Percentiles rank a stretch among this genome's conserved stretches.
phyloP scores from a whole-genome alignment of 108 stramenopile species.

The Nannochloropsis gaditana region DNA sequence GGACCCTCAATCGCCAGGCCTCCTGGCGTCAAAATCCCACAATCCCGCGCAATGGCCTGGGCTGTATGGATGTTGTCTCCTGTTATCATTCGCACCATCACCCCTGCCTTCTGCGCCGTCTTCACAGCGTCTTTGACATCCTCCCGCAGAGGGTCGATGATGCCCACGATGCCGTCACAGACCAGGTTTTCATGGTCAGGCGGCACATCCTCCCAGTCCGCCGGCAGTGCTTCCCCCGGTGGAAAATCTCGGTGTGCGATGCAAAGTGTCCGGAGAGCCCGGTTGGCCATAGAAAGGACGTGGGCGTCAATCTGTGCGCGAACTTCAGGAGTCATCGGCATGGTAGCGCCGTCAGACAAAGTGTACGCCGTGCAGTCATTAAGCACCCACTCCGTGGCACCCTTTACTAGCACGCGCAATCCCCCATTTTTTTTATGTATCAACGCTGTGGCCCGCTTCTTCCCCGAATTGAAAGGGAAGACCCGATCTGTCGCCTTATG shows the following conservation, averaged over 20 bases:
- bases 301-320: conserved; percentile 32
- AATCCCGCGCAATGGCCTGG: conserved; percentile 77
- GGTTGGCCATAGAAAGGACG: conserved; percentile 31
- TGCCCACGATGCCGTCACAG: conserved; percentile 78
- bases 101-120: conserved; percentile 49
- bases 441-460: conserved; percentile 51
- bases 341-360: not conserved
- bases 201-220: conserved; percentile 8
- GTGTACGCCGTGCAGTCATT: conserved; percentile 28
- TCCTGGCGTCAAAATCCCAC: conserved; percentile 55
- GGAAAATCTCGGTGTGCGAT: conserved; percentile 49
- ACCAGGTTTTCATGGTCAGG: conserved; percentile 63
- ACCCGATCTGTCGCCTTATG: conserved; percentile 36
- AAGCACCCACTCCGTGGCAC: conserved; percentile 47
- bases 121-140: conserved; percentile 76
- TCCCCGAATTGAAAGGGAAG: conserved; percentile 71
- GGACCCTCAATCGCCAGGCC: conserved; percentile 55
- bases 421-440: conserved; percentile 30
- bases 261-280: conserved; percentile 47
- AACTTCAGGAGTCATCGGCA: conserved; percentile 32
- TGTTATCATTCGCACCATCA: conserved; percentile 92
- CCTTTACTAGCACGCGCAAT: conserved; percentile 53
- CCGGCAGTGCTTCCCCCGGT: conserved; percentile 17
- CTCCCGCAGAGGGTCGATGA: conserved; percentile 87
- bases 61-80: conserved; percentile 93